Evolutionary conservation across 1,139 yeast species (phyloP), one percentile per base, ranked within the genome.

Genomic region (Taphrina betulina): DNA sequence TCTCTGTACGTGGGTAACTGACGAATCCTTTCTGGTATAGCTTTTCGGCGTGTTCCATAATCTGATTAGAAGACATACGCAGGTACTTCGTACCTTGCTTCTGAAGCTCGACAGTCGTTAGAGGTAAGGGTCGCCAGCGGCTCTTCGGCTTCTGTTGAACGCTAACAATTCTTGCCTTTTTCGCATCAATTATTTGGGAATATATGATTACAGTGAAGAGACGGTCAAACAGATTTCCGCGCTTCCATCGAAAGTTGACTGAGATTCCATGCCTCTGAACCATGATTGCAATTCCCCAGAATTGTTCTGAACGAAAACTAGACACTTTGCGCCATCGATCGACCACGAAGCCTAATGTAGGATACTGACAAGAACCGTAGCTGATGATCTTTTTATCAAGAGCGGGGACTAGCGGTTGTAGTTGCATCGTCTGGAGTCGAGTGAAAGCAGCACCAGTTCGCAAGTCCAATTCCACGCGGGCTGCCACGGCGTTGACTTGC

Each of bases 1-100:
- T 94, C 68, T 94, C 99, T 0, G 99, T 94, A 73, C 99, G 84
- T 2, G 99, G 99, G 66, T 94, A 94, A 0, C 96, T 89, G 2
- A 94, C 74, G 65, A 80, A 87, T 0, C 98, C 98, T 55, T 78
- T 75, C 58, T 85, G 89, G 67, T 94, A 94, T 24, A 94, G 75
- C 61, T 78, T 79, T 69, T 94, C 98, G 0, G 99, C 97, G 0
- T 40, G 37, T 23, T 59, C 41, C 48, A 41, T 52, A 35, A 96
- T 81, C 46, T 78, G 78, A 65, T 90, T 90, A 1, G 98, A 94
- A 65, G 88, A 80, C 76, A 88, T 73, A 62, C 82, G 84, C 65
- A 90, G 81, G 63, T 73, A 79, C 41, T 78, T 72, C 0, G 96
- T 78, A 62, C 97, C 95, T 60, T 82, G 84, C 64, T 88, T 89